Conservation (phyloP, 75 land plant genomes). For the Chamaecyparis obtusa region DNA sequence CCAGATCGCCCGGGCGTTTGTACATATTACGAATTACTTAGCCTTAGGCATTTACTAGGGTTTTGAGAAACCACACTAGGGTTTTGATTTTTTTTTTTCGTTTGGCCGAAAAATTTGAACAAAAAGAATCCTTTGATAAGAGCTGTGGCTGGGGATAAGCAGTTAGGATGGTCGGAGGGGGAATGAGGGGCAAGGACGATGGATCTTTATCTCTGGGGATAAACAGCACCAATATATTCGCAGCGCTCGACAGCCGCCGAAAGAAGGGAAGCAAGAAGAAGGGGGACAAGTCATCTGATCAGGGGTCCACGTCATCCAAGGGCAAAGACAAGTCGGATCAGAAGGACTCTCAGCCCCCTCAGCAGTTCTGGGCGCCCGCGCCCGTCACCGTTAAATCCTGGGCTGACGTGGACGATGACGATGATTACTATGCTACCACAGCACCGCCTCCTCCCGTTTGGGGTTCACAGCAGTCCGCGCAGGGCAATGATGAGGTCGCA, state of each 20-base stretch:
- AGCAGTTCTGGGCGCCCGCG: conserved; percentile 83
- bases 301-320: conserved; percentile 26
- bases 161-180: conserved; percentile 81
- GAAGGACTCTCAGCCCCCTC: conserved; percentile 16
- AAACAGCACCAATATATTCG: conserved; percentile 83
- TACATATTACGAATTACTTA: background rate
- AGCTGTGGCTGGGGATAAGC: background rate
- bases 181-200: conserved; percentile 70
- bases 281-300: conserved; percentile 50
- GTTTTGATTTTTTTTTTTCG: no score
- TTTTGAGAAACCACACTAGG: background rate
- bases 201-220: conserved; percentile 51
- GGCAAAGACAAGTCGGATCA: conserved; percentile 26
- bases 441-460: conserved; percentile 60
- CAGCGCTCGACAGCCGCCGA: conserved; percentile 76
- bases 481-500: background rate
- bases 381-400: conserved; percentile 74
- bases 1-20: background rate
- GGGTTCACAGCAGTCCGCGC: conserved; percentile 23
- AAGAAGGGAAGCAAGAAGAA: conserved; percentile 75
- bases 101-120: background rate
- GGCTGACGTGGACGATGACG: conserved; percentile 99
- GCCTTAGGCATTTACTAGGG: background rate
- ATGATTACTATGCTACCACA: conserved; percentile 73
- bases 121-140: background rate